A percentile compares a stretch with the other conserved stretches of the same genome.
Conservation (phyloP, 768 basidiomycete genomes). For the Coprinopsis marcescibilis region DNA sequence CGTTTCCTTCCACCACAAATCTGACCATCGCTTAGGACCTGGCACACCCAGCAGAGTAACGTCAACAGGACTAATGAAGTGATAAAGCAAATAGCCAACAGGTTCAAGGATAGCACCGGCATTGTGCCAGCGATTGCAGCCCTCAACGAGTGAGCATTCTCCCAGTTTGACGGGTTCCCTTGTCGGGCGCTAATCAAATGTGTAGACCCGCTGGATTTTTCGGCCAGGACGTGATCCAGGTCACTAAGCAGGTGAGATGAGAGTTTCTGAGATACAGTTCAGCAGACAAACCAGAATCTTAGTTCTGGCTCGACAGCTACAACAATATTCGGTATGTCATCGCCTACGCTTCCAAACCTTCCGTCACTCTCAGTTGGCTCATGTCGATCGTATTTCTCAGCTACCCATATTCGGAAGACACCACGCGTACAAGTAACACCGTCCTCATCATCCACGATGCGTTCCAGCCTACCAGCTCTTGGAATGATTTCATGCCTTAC, state of each 20-base stretch:
- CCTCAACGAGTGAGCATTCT: slow-evolving; percentile 71
- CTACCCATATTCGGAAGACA: slow-evolving; percentile 26
- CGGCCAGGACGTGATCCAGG: slow-evolving; percentile 42
- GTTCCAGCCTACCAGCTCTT: slow-evolving; percentile 65
- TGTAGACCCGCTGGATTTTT: slow-evolving; percentile 65
- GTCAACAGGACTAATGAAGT: slow-evolving; percentile 58
- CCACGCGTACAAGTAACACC: slow-evolving; percentile 48
- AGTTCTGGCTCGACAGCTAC: slow-evolving; percentile 66
- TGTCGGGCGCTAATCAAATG: slow-evolving; percentile 4
- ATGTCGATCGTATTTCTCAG: no score
- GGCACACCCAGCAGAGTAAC: slow-evolving; percentile 65
- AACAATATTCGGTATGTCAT: slow-evolving; percentile 67
- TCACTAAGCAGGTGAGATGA: slow-evolving; percentile 27
- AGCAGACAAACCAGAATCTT: no score
- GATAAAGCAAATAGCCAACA: slow-evolving; percentile 54
- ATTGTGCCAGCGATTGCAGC: slow-evolving; percentile 65
- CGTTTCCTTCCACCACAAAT: background rate
- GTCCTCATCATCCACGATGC: slow-evolving; percentile 69
- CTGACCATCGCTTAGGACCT: slow-evolving; percentile 28
- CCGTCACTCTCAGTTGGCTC: no score
- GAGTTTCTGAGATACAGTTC: no score
- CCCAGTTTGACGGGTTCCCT: background rate
- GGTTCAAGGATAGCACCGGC: slow-evolving; percentile 45
- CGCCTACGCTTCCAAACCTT: no score
- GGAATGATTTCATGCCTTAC: slow-evolving; percentile 53